Conservation (phyloP, 2,329 filamentous ascomycete genomes). For the Orbilia oligospora region DNA sequence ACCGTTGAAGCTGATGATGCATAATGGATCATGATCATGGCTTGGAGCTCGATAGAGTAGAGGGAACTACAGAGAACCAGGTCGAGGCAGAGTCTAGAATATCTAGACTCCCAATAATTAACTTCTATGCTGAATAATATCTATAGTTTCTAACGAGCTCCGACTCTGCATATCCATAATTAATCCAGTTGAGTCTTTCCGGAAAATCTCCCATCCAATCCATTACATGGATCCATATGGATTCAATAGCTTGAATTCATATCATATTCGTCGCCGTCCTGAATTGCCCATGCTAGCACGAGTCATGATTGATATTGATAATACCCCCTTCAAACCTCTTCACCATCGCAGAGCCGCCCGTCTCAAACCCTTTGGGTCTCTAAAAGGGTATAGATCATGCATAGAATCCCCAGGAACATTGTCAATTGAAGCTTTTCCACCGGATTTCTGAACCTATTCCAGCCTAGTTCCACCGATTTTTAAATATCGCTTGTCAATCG, state of each 20-base stretch:
- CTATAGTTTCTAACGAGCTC: neutral
- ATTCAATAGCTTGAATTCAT: no score
- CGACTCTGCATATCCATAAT: no score
- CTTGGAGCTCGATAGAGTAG: no score
- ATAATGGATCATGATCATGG: no score
- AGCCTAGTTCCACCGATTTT: conserved; percentile 47
- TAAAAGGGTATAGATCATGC: neutral
- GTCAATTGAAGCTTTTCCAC: conserved; percentile 13
- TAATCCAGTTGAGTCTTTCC: neutral
- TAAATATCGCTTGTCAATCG: conserved; percentile 44
- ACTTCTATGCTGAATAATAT: conserved; percentile 17
- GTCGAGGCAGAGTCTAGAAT: conserved; percentile 7
- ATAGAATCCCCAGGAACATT: neutral
- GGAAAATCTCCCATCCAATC: conserved; percentile 1
- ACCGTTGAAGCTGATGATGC: no score
- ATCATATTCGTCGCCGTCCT: conserved; percentile 17
- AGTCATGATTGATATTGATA: conserved; percentile 25
- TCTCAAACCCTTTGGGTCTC: neutral
- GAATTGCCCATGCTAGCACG: conserved; percentile 1
- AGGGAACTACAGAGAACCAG: neutral
- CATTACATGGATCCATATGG: no score
- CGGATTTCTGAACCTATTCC: conserved; percentile 38
- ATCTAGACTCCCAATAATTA: neutral
- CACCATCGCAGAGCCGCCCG: conserved; percentile 14
- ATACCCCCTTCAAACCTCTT: conserved; percentile 13